A percentile compares a stretch with the other conserved stretches of the same genome.
Conservation (phyloP, 148 eudicot species). For the Amaranthus palmeri region DNA sequence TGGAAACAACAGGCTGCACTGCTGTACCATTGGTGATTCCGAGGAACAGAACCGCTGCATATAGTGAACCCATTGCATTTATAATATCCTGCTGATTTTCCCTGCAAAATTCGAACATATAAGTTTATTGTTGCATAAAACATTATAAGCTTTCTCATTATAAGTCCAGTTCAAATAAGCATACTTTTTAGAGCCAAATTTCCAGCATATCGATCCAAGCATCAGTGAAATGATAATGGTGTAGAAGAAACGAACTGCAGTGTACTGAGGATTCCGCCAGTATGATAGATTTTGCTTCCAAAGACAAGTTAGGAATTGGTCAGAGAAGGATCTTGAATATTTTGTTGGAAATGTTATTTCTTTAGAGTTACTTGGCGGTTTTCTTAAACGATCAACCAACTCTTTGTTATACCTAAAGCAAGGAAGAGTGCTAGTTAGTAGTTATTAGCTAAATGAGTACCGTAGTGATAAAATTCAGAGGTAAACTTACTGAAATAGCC, state of each 20-base stretch:
- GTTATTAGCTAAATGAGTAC: background rate
- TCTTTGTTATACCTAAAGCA: constrained; percentile 63
- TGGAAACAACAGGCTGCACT: constrained; percentile 96
- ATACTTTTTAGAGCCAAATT: constrained; percentile 88
- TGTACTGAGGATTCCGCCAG: constrained; percentile 97
- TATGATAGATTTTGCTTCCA: constrained; percentile 96
- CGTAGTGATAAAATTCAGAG: background rate
- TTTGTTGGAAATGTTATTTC: constrained; percentile 74
- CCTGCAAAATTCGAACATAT: constrained; percentile 31
- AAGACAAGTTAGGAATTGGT: constrained; percentile 79
- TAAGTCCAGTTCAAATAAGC: constrained; percentile 1
- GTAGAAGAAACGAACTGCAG: constrained; percentile 98
- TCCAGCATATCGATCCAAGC: constrained; percentile 98
- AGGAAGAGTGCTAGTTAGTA: constrained; percentile 12
- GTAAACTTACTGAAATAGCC: constrained; percentile 58
- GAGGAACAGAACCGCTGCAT: constrained; percentile 80
- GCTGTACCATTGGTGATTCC: constrained; percentile 93
- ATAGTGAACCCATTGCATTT: constrained; percentile 95
- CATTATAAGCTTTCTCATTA: background rate
- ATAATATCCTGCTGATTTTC: constrained; percentile 72
- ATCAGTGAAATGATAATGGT: constrained; percentile 84
- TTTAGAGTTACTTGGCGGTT: constrained; percentile 60
- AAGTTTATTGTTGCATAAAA: constrained; percentile 1
- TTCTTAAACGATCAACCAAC: constrained; percentile 80
- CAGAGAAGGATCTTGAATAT: constrained; percentile 56